Conservation (phyloP, 1,284 basidiomycete species). For the Taiwanofungus camphoratus region DNA sequence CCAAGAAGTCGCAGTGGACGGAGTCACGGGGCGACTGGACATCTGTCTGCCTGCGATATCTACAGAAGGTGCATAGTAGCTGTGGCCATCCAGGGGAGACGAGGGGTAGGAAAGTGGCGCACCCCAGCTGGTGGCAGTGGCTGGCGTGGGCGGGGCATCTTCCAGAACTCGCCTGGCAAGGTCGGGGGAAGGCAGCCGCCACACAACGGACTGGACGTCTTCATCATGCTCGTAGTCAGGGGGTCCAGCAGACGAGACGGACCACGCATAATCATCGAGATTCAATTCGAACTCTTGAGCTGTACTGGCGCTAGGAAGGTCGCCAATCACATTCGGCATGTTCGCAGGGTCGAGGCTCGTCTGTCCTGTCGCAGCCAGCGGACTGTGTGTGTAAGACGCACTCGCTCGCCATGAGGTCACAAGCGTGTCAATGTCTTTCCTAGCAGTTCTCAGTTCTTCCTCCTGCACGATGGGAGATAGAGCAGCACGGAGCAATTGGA, state of each 20-base stretch:
- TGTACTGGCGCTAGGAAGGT: constrained; percentile 24
- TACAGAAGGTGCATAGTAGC: constrained; percentile 32
- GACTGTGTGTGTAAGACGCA: constrained; percentile 41
- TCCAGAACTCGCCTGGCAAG: constrained; percentile 42
- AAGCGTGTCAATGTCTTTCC: constrained; percentile 44
- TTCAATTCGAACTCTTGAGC: constrained; percentile 40
- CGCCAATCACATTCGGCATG: constrained; percentile 40
- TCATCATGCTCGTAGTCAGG: constrained; percentile 32
- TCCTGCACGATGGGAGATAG: constrained; percentile 61
- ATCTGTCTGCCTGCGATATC: constrained; percentile 36
- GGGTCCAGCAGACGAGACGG: constrained; percentile 61
- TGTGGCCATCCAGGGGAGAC: constrained; percentile 29
- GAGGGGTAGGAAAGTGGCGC: constrained; percentile 36
- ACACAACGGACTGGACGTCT: constrained; percentile 22
- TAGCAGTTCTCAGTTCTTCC: constrained; percentile 44
- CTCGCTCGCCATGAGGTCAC: constrained; percentile 63
- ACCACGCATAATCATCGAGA: constrained; percentile 65
- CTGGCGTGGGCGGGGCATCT: constrained; percentile 40
- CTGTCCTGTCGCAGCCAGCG: constrained; percentile 46
- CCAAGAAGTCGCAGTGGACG: constrained; percentile 37
- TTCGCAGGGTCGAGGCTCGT: constrained; percentile 47
- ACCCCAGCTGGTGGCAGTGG: constrained; percentile 33
- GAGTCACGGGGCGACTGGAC: constrained; percentile 36
- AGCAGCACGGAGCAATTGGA: constrained; percentile 24
- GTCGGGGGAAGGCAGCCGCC: constrained; percentile 34